Conservation (phyloP, 345 rosid genomes). For the Hibiscus syriacus region DNA sequence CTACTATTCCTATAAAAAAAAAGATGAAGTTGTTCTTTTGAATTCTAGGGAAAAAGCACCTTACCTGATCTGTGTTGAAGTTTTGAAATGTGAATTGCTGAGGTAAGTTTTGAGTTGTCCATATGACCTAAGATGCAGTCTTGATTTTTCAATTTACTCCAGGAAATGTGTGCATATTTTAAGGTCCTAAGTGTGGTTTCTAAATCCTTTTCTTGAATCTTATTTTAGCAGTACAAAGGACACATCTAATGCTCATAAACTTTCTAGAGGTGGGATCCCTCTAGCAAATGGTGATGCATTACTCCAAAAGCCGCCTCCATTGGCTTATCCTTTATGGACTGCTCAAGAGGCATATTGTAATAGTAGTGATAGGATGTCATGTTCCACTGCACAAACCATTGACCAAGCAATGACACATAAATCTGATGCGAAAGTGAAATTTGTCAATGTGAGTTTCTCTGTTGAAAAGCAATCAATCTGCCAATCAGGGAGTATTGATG, state of each 20-base stretch:
- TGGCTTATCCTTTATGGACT: slow-evolving; percentile 99
- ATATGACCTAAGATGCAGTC: not conserved
- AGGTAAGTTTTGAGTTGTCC: slow-evolving; percentile 36
- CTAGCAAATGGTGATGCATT: slow-evolving; percentile 96
- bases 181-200: slow-evolving; percentile 15
- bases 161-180: not conserved
- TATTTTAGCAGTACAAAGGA: slow-evolving; percentile 63
- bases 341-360: slow-evolving; percentile 92
- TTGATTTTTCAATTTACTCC: not conserved
- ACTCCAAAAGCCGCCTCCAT: slow-evolving; percentile 94
- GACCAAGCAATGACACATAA: slow-evolving; percentile 97
- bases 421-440: slow-evolving; percentile 63
- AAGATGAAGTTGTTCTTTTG: slow-evolving; percentile 93
- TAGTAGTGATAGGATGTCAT: slow-evolving; percentile 94
- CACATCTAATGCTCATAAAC: slow-evolving; percentile 64
- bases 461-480: slow-evolving; percentile 38
- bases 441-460: slow-evolving; percentile 59
- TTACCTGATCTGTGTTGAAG: slow-evolving; percentile 81
- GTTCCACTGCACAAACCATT: slow-evolving; percentile 91
- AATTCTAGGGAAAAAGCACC: slow-evolving; percentile 99
- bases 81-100: slow-evolving; percentile 74
- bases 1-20: too few species aligned
- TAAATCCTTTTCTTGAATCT: slow-evolving; percentile 12
- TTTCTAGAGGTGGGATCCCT: slow-evolving; percentile 95
- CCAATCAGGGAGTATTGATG: slow-evolving; percentile 18